These are phyloP conservation scores for Saitozyma sp. DNA, from an alignment of 768 basidiomycete species.

Conservation along the genomic window DNA sequence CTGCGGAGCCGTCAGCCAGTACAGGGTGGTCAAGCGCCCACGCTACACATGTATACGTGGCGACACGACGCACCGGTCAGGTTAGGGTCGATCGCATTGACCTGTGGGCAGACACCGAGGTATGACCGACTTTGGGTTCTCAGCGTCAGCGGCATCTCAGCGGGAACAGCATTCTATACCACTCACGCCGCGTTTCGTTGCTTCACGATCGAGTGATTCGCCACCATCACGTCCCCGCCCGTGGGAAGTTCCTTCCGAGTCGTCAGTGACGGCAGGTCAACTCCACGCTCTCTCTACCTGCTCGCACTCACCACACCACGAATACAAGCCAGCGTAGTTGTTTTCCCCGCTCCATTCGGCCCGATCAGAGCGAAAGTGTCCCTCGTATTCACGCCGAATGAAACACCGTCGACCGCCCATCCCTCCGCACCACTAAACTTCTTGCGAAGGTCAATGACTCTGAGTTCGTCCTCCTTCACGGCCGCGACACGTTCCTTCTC, in stretches of 20 bases:
- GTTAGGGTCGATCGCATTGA: slow-evolving; percentile 77
- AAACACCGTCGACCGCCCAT: slow-evolving; percentile 70
- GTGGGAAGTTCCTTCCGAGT: slow-evolving; percentile 63
- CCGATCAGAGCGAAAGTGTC: slow-evolving; percentile 73
- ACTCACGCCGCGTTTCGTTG: slow-evolving; percentile 64
- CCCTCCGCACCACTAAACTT: slow-evolving; percentile 58
- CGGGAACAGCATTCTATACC: background rate
- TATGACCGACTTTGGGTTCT: slow-evolving; percentile 51
- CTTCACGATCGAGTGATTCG: slow-evolving; percentile 66
- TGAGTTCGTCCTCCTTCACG: slow-evolving; percentile 58
- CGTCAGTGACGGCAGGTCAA: background rate
- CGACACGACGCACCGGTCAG: slow-evolving; percentile 57
- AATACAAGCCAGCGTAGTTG: slow-evolving; percentile 76
- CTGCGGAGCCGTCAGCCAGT: background rate
- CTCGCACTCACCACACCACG: slow-evolving; percentile 43
- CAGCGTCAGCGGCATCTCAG: background rate
- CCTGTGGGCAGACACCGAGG: slow-evolving; percentile 80
- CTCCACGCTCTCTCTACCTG: background rate
- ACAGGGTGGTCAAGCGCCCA: no score
- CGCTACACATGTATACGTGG: no score
- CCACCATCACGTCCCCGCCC: slow-evolving; percentile 68
- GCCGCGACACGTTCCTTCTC: slow-evolving; percentile 59
- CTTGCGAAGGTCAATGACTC: slow-evolving; percentile 67
- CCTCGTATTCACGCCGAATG: slow-evolving; percentile 64
- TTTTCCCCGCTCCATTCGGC: slow-evolving; percentile 82